A percentile compares a stretch with the other conserved stretches of the same genome.
Conservation (phyloP, 768 basidiomycete genomes). For the Coprinopsis strossmayeri region DNA sequence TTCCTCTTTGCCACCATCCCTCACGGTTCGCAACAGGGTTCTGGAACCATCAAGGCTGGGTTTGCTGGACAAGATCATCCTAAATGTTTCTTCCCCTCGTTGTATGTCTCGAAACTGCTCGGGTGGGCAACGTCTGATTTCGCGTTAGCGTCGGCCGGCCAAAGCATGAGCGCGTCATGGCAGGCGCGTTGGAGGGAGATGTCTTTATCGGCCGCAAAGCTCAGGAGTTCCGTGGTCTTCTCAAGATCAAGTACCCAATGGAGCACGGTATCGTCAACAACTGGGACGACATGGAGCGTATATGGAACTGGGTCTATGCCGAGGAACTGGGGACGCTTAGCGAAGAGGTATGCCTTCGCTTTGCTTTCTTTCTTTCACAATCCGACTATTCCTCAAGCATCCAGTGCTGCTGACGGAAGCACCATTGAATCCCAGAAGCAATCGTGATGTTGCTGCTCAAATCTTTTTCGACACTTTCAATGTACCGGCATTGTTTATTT, state of each 20-base stretch:
- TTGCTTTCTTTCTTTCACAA: constrained; percentile 11
- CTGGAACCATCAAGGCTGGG: constrained; percentile 97
- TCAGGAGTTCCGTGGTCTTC: constrained; percentile 90
- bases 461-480: constrained; percentile 99
- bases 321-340: constrained; percentile 93
- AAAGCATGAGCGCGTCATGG: constrained; percentile 97
- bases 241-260: constrained; percentile 99
- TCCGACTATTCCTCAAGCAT: constrained; percentile 51
- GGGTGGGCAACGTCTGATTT: constrained; percentile 18
- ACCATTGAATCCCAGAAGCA: constrained; percentile 92
- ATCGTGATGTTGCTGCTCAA: constrained; percentile 94
- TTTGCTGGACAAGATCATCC: constrained; percentile 99
- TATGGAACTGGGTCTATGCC: constrained; percentile 97
- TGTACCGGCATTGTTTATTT: constrained; percentile 93
- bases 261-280: constrained; percentile 98
- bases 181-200: constrained; percentile 93
- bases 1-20: constrained; percentile 18
- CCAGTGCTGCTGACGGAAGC: constrained; percentile 97
- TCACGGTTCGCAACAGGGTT: constrained; percentile 53
- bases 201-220: constrained; percentile 93
- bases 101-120: constrained; percentile 59
- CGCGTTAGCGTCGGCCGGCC: constrained; percentile 81
- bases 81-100: constrained; percentile 98
- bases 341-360: constrained; percentile 68
- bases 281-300: constrained; percentile 99